Base-by-base conservation (phyloP, 352 stramenopile genomes). In the Phytophthora pini region DNA sequence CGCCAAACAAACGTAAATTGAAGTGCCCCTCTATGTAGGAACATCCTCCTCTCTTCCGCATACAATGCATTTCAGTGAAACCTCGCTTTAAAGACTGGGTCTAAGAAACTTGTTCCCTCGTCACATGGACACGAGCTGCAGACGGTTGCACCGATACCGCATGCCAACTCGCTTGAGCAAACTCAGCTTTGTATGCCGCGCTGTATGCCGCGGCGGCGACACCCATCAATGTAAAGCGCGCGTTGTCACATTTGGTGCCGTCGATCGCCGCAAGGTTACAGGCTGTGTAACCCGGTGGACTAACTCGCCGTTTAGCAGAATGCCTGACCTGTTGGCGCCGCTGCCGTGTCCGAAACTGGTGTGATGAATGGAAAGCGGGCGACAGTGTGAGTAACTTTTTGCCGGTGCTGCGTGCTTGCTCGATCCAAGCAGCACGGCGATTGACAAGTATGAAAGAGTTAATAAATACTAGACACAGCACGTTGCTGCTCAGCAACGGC, bases 81-180 rank as follows among this genome's bases (percentile, higher is more conserved):
- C 29, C 48, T 39, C 50, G 31, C 2, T 56, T 51, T 15, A 20
- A 20, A 20, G 17, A 20, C 17, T 20, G 17, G 17, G 17, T 20
- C 17, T 20, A 62, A 32, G 51, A 34, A 27, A 46, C 26, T 31
- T 41, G 29, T 2, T 9, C 13, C 17, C 6, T 27, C 32, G 59
- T 67, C 50, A 32, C 61, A 70, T 70, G 44, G 61, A 56, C 32
- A 67, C 49, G 59, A 36, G 31, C 3, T 11, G 29, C 39, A 62
- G 44, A 40, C 55, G 46, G 56, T 64, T 64, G 45, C 56, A 20
- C 34, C 49, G 47, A 53, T 65, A 58, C 47, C 56, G 47, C 46
- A 58, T 58, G 47, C 24, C 27, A 26, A 10, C 38, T 32, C n/a
- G 34, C 34, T 46, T 58, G 51, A 27, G 34, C 51, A 32, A 46